phyloP scores from a whole-genome alignment of 1,284 basidiomycete species.

The Cryptococcus deneoformans region DNA sequence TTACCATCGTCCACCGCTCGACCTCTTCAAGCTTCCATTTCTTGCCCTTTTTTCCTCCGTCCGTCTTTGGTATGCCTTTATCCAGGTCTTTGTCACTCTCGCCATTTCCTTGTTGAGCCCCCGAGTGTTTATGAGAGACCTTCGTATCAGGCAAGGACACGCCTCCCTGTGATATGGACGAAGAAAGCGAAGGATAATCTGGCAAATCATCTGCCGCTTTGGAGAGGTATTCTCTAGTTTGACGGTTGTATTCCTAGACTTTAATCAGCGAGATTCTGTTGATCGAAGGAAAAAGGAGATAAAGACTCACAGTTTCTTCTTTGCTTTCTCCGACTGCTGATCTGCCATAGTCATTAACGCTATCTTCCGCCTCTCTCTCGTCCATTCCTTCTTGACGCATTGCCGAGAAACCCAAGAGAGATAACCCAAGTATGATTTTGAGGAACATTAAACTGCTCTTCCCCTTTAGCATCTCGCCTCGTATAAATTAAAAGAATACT shows the following conservation, averaged over 20 bases:
- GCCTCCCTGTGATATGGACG: not conserved
- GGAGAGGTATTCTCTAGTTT: conserved; percentile 69
- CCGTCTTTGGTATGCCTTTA: conserved; percentile 23
- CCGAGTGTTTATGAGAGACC: not conserved
- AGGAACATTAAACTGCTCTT: conserved; percentile 66
- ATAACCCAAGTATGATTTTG: conserved; percentile 84
- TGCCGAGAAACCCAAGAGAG: conserved; percentile 78
- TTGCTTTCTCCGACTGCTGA: conserved; percentile 81
- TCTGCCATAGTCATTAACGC: conserved; percentile 80
- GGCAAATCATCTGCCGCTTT: conserved; percentile 65
- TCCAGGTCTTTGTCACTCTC: not conserved
- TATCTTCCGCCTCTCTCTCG: conserved; percentile 62
- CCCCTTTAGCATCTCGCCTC: conserved; percentile 1
- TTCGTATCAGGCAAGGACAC: not conserved
- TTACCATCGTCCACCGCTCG: conserved; percentile 90
- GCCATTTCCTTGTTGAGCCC: not conserved
- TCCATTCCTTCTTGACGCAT: conserved; percentile 72
- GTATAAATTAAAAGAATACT: not conserved
- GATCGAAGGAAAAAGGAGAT: not conserved
- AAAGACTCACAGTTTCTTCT: conserved; percentile 68
- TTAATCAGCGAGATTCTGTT: not conserved
- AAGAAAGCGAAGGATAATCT: conserved; percentile 46
- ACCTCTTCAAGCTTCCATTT: conserved; percentile 74
- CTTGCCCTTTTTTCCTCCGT: conserved; percentile 56
- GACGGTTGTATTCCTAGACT: conserved; percentile 70